Conservation (phyloP, 2,329 filamentous ascomycete genomes). For the Arthroderma sp. region DNA sequence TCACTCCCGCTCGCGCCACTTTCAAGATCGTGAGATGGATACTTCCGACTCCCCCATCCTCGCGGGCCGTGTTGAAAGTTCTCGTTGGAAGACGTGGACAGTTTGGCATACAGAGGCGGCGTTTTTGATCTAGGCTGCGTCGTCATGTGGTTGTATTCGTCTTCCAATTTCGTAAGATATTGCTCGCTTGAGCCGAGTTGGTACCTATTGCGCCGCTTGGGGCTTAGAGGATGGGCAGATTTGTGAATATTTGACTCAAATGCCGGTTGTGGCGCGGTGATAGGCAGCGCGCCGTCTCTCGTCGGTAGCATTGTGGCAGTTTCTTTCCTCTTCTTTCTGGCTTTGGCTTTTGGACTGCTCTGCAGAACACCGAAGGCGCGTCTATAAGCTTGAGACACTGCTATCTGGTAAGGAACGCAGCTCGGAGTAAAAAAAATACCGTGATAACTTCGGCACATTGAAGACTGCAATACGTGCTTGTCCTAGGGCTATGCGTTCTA, state of each 20-base stretch:
- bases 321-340: not conserved
- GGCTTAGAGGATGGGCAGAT: not conserved
- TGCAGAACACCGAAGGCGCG: too few relatives aligned
- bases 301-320: not conserved
- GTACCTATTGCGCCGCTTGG: not conserved
- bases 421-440: too few relatives aligned
- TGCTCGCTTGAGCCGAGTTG: not conserved
- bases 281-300: not conserved
- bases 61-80: not conserved
- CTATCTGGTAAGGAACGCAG: too few relatives aligned
- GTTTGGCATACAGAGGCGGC: not conserved
- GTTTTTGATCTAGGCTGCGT: not conserved
- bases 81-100: not conserved
- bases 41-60: not conserved
- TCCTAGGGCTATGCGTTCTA: too few relatives aligned
- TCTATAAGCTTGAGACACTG: not conserved
- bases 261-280: not conserved
- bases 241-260: conserved; percentile 2
- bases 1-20: not conserved
- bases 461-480: too few relatives aligned
- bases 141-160: not conserved
- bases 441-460: too few relatives aligned
- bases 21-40: not conserved
- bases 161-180: not conserved
- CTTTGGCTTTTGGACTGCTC: not conserved